These are phyloP conservation scores for Lecanicillium sp. DNA, from an alignment of 2,329 filamentous ascomycete genomes.

Conservation along the genomic window DNA sequence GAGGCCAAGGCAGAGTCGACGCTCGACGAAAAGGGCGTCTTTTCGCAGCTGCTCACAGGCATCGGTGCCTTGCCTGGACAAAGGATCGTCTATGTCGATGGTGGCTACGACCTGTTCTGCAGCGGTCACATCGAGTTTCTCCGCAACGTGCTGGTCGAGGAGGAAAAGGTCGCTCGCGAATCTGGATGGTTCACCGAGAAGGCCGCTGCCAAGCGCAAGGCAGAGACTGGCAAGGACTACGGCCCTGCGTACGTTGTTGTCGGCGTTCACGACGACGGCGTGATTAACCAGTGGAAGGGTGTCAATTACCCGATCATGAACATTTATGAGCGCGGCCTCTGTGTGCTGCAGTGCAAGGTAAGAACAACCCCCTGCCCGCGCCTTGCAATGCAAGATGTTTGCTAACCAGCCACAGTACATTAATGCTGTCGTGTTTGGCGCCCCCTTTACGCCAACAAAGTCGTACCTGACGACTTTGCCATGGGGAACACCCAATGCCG, in stretches of 20 bases:
- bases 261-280: slow-evolving; percentile 87
- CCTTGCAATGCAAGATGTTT: too few species aligned
- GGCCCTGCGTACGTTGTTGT: slow-evolving; percentile 81
- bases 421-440: slow-evolving; percentile 79
- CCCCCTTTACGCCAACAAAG: slow-evolving; percentile 78
- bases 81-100: slow-evolving; percentile 87
- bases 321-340: slow-evolving; percentile 91
- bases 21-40: slow-evolving; percentile 52
- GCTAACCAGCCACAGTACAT: too few species aligned
- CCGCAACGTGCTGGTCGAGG: slow-evolving; percentile 63
- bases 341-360: slow-evolving; percentile 89
- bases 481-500: slow-evolving; percentile 63
- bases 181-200: slow-evolving; percentile 69
- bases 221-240: slow-evolving; percentile 62
- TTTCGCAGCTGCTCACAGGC: slow-evolving; percentile 62
- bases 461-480: slow-evolving; percentile 70
- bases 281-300: slow-evolving; percentile 95
- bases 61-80: slow-evolving; percentile 68
- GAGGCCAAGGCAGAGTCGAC: slow-evolving; percentile 35
- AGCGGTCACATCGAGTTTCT: slow-evolving; percentile 97
- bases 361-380: slow-evolving; percentile 22
- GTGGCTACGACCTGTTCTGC: slow-evolving; percentile 93
- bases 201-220: slow-evolving; percentile 53
- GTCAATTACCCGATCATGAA: slow-evolving; percentile 99
- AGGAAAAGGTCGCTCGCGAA: slow-evolving; percentile 59